phyloP scores from a whole-genome alignment of 495 filamentous ascomycete species.

The Parmelia sp. region DNA sequence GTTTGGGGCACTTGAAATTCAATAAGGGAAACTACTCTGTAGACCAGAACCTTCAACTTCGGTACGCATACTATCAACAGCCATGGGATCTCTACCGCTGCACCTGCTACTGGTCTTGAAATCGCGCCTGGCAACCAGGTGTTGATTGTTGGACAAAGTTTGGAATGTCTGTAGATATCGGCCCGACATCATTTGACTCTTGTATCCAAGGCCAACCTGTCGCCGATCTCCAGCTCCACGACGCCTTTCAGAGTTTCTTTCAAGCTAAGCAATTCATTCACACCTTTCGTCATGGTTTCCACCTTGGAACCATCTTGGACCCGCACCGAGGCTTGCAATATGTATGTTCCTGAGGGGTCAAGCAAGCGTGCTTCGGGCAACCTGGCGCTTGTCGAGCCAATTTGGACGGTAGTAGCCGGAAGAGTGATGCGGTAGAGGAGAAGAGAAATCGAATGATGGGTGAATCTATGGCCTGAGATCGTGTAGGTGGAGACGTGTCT shows the following conservation, averaged over 20 bases:
- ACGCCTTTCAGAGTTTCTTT: conserved; percentile 58
- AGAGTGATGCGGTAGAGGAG: conserved; percentile 42
- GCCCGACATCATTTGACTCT: conserved; percentile 40
- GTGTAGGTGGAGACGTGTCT: conserved; percentile 47
- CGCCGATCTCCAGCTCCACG: conserved; percentile 56
- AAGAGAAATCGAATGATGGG: conserved; percentile 43
- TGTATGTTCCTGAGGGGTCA: conserved; percentile 45
- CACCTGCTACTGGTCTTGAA: not conserved
- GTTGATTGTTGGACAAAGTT: not conserved
- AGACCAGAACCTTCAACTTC: not conserved
- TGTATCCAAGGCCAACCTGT: conserved; percentile 61
- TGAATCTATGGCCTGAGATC: conserved; percentile 44
- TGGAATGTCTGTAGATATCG: not conserved
- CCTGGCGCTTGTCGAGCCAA: conserved; percentile 31
- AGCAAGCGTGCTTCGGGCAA: conserved; percentile 37
- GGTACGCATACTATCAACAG: not conserved
- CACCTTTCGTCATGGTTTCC: conserved; percentile 50
- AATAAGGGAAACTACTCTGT: no score
- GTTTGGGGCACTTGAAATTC: not conserved
- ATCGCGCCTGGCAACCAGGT: not conserved
- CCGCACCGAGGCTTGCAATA: conserved; percentile 44
- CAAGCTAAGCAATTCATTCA: conserved; percentile 53
- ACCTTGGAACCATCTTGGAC: conserved; percentile 48
- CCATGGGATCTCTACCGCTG: not conserved
- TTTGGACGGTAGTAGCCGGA: conserved; percentile 29